Base-by-base conservation (phyloP, 2,329 filamentous ascomycete species). In the Sporothrix sp. region DNA sequence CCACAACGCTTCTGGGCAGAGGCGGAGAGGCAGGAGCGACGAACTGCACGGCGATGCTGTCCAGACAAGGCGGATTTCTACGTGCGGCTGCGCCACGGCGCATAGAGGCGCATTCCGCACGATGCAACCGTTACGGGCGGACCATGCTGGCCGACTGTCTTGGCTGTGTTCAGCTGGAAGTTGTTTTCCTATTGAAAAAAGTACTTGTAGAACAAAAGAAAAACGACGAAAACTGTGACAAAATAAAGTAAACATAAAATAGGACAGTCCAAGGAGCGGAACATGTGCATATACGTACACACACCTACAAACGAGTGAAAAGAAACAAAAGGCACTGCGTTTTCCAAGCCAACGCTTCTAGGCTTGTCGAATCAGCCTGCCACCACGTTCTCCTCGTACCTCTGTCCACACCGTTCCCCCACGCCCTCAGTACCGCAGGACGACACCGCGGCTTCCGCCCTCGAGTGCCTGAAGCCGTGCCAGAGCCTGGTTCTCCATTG, bases 401-500 rank as follows among this genome's bases (percentile, higher is more conserved):
- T 18, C 20, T 25, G 9, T 14, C 13, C 50, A 38, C 23, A 1
- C n/a, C n/a, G n/a, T n/a, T n/a, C n/a, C n/a, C n/a, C n/a, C n/a
- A n/a, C n/a, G n/a, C n/a, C n/a, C n/a, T n/a, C n/a, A 58, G 49
- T 56, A 58, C 51, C 54, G 54, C 43, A 58, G 52, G 28, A 58
- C 56, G 32, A 58, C 55, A 33, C 54, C 56, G 27, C 30, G 46
- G 16, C 39, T 40, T 16, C 28, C 36, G 13, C 33, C 47, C 57
- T 60, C 59, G 32, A 62, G 28, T 11, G 40, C 51, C 53, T 57
- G 54, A 36, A 52, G 51, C n/a, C 46, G 53, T 21, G 54, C 44
- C 7, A 52, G 52, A 20, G 58, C 49, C 49, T 57, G n/a, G 40
- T 40, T 54, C 56, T 64, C 58, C 44, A 64, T 57, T 28, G 58